Evolutionary conservation across 768 basidiomycete species (phyloP).

Genomic region (Boletus reticulatus): DNA sequence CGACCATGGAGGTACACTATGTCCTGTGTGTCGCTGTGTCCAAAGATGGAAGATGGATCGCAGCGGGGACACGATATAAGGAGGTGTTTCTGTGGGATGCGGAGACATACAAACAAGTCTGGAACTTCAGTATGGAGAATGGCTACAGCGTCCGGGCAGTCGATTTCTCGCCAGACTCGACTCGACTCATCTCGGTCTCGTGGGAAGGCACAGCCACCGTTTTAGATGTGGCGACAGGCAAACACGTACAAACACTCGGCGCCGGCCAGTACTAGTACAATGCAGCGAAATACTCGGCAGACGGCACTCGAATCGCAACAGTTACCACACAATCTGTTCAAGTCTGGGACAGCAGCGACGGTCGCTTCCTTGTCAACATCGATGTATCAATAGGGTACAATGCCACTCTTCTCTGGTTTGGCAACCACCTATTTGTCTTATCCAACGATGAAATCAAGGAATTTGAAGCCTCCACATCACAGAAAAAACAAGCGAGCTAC

Average conservation of each 20-base stretch:
- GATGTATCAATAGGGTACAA: no score
- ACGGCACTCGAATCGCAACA: not conserved
- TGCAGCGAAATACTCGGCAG: not conserved
- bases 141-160: fast-evolving
- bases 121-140: no score
- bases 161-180: not conserved
- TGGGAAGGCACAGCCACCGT: not conserved
- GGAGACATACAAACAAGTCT: no score
- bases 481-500: no score
- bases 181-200: not conserved
- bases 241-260: not conserved
- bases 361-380: not conserved
- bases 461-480: not conserved
- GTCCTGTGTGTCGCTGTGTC: no score
- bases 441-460: not conserved
- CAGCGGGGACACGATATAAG: no score
- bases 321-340: not conserved
- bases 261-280: no score
- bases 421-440: not conserved
- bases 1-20: no score
- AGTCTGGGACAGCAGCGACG: not conserved
- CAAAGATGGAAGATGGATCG: no score
- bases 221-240: not conserved
- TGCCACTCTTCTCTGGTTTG: not conserved
- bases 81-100: no score